Evolutionary conservation across 495 filamentous ascomycete genomes (phyloP).

Genomic region (Podospora pseudoanserina): DNA sequence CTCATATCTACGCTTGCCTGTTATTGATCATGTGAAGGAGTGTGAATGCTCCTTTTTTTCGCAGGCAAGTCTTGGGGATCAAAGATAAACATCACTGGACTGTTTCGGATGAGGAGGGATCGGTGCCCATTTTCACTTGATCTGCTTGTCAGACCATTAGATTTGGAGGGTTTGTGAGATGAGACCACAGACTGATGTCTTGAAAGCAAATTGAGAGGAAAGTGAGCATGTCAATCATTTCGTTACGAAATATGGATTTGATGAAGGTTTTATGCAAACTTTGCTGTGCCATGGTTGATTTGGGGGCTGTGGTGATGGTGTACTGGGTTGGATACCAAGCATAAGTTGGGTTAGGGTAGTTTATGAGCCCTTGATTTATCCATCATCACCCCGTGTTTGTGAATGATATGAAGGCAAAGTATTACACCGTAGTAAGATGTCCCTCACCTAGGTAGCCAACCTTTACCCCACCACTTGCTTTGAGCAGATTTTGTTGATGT

Average conservation of each 20-base stretch:
- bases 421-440: not conserved
- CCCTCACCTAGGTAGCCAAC: not conserved
- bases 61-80: not conserved
- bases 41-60: not conserved
- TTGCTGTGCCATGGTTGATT: not conserved
- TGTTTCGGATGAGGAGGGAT: not conserved
- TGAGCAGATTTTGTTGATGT: not conserved
- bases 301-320: not conserved
- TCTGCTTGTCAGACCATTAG: not conserved
- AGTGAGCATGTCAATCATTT: not conserved
- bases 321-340: not conserved
- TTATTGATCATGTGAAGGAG: not conserved
- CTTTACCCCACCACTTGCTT: not conserved
- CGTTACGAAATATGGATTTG: not conserved
- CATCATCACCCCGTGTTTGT: too few relatives aligned
- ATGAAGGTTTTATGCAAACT: not conserved
- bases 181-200: not conserved
- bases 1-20: not conserved
- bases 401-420: too few relatives aligned
- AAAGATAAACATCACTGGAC: not conserved
- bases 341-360: not conserved
- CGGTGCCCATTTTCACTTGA: not conserved
- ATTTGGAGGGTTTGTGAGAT: not conserved
- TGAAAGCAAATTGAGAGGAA: not conserved
- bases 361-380: not conserved